Percentiles rank a stretch among this genome's conserved stretches.
Conservation (phyloP, 306 rosid species). For the Trifolium repens region DNA sequence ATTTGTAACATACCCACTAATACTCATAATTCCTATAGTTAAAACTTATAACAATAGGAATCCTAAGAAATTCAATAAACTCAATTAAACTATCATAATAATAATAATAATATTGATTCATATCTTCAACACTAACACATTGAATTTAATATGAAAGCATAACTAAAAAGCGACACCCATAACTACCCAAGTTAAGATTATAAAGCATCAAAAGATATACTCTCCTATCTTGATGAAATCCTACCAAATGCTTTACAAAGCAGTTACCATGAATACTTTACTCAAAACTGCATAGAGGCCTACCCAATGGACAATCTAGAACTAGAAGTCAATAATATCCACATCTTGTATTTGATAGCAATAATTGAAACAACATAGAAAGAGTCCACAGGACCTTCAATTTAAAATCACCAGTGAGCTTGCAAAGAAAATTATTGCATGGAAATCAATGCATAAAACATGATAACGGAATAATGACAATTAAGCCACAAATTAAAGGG, state of each 20-base stretch:
- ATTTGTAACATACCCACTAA: too few relatives aligned
- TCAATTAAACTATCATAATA: too few relatives aligned
- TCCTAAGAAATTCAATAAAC: too few relatives aligned
- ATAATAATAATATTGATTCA: too few relatives aligned
- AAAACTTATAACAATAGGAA: too few relatives aligned
- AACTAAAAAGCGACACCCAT: slow-evolving; percentile 9
- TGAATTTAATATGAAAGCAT: slow-evolving; percentile 6
- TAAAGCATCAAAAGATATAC: slow-evolving; percentile 4
- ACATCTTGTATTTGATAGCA: slow-evolving; percentile 11
- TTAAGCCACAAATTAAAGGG: slow-evolving; percentile 21
- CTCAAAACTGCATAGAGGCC: slow-evolving; percentile 1
- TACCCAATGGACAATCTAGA: background rate
- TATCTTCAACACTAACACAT: too few relatives aligned
- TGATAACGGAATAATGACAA: background rate
- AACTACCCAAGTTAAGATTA: background rate
- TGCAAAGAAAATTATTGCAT: slow-evolving; percentile 2
- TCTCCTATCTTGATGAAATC: background rate
- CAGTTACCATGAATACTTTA: background rate
- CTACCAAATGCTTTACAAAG: slow-evolving; percentile 7
- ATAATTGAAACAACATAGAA: slow-evolving; percentile 22
- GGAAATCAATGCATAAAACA: slow-evolving; percentile 26
- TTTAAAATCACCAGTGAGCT: slow-evolving; percentile 5
- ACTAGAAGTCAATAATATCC: slow-evolving; percentile 8
- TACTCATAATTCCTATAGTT: too few relatives aligned
- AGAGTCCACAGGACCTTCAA: slow-evolving; percentile 10